Conservation (phyloP, 2,329 filamentous ascomycete genomes). For the Alternaria triticina region DNA sequence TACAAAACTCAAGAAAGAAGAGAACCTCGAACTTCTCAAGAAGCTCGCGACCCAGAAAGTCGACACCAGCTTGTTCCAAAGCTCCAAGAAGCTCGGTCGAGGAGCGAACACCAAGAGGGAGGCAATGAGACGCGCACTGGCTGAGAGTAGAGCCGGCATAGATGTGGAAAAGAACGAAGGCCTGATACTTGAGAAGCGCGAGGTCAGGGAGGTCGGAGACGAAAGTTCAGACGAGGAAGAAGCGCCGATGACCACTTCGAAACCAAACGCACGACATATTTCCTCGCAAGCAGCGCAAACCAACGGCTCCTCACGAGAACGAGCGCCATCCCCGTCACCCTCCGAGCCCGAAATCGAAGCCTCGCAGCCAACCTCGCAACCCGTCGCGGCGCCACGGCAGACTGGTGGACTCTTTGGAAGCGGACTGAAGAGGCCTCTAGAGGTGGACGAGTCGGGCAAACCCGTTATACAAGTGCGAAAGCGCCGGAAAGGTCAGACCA, state of each 20-base stretch:
- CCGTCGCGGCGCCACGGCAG: constrained; percentile 3
- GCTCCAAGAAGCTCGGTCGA: constrained; percentile 77
- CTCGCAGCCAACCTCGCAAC: not conserved
- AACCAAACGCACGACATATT: not conserved
- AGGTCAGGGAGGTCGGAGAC: constrained; percentile 26
- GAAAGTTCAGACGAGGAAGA: constrained; percentile 31
- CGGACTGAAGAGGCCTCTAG: constrained; percentile 85
- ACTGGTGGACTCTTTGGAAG: constrained; percentile 62
- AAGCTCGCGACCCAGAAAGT: constrained; percentile 80
- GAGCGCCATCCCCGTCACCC: constrained; percentile 22
- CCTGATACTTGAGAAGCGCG: constrained; percentile 59
- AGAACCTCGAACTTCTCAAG: constrained; percentile 82
- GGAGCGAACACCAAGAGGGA: constrained; percentile 72
- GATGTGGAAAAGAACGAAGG: constrained; percentile 62
- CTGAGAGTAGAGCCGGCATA: constrained; percentile 69
- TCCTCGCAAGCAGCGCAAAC: not conserved
- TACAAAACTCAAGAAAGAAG: constrained; percentile 92
- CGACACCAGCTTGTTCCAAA: constrained; percentile 81
- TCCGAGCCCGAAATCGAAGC: constrained; percentile 23
- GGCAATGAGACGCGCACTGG: constrained; percentile 66
- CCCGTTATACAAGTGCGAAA: constrained; percentile 86
- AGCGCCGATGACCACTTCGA: not conserved
- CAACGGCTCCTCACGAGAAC: constrained; percentile 13
- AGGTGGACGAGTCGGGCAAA: constrained; percentile 77
- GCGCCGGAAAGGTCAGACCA: constrained; percentile 62